Conservation (phyloP, 2,329 filamentous ascomycete genomes). For the Alternaria ventricosa region DNA sequence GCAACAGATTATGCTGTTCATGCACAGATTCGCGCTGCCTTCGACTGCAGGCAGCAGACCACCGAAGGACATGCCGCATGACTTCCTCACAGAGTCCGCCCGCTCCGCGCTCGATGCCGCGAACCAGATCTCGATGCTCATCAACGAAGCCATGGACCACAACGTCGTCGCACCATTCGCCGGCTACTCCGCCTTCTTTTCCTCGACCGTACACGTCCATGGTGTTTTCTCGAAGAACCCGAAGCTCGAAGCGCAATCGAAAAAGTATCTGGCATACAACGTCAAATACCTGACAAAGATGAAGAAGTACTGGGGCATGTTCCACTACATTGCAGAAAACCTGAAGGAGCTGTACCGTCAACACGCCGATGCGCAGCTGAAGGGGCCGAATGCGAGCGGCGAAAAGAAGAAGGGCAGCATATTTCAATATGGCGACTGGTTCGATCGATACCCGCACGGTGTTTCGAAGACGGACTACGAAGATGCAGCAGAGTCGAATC, state of each 20-base stretch:
- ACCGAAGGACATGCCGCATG: constrained; percentile 73
- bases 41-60: constrained; percentile 68
- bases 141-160: constrained; percentile 80
- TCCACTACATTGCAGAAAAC: constrained; percentile 94
- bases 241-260: constrained; percentile 76
- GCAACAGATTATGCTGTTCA: constrained; percentile 87
- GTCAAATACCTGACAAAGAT: constrained; percentile 91
- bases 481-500: constrained; percentile 70
- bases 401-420: constrained; percentile 60
- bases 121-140: constrained; percentile 81
- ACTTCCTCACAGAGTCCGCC: constrained; percentile 78
- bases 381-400: constrained; percentile 60
- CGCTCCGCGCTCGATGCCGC: constrained; percentile 82
- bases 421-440: constrained; percentile 98
- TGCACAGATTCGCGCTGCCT: constrained; percentile 85
- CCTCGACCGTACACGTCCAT: constrained; percentile 92
- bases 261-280: constrained; percentile 84
- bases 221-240: constrained; percentile 88
- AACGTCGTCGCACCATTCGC: constrained; percentile 89
- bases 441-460: constrained; percentile 90
- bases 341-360: constrained; percentile 86
- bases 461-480: constrained; percentile 85
- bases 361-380: constrained; percentile 80
- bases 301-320: constrained; percentile 99
- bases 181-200: constrained; percentile 92